Conservation (phyloP, 257 asterid species). For the Haberlea rhodopensis region DNA sequence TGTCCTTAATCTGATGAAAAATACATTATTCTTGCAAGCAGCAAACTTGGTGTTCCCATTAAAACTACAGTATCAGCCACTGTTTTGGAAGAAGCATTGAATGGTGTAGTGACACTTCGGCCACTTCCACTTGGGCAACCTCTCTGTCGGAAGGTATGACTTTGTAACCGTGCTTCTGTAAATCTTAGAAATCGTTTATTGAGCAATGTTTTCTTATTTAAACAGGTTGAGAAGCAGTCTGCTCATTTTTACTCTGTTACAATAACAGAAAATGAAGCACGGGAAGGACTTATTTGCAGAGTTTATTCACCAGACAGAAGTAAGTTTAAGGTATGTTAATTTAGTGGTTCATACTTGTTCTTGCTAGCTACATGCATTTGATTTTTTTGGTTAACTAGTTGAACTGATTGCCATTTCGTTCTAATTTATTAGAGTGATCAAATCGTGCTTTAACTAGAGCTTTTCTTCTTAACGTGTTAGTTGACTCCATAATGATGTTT, state of each 20-base stretch:
- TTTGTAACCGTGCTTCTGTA: constrained; percentile 12
- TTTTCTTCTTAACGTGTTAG: neutral
- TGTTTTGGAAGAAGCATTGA: constrained; percentile 93
- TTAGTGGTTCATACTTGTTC: constrained; percentile 10
- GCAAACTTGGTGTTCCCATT: constrained; percentile 96
- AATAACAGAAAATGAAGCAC: constrained; percentile 83
- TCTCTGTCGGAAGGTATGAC: constrained; percentile 69
- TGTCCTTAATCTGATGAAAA: constrained; percentile 20
- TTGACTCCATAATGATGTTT: neutral
- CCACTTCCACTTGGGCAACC: constrained; percentile 77
- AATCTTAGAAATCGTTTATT: constrained; percentile 22
- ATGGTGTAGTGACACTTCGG: constrained; percentile 63
- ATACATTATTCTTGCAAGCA: constrained; percentile 36
- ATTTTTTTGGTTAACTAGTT: neutral
- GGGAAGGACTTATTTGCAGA: constrained; percentile 81
- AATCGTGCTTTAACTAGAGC: neutral
- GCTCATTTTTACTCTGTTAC: constrained; percentile 94
- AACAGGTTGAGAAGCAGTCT: constrained; percentile 93
- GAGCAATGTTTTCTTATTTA: constrained; percentile 27
- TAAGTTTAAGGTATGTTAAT: constrained; percentile 74
- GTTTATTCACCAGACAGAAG: constrained; percentile 81
- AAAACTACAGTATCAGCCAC: constrained; percentile 95
- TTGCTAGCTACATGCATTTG: neutral
- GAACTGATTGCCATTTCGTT: neutral
- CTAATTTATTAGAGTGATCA: neutral